Percentiles rank a stretch among this genome's conserved stretches.
Evolutionary conservation across 2,329 filamentous ascomycete genomes (phyloP).

Genomic region (Pseudogymnoascus sp.): DNA sequence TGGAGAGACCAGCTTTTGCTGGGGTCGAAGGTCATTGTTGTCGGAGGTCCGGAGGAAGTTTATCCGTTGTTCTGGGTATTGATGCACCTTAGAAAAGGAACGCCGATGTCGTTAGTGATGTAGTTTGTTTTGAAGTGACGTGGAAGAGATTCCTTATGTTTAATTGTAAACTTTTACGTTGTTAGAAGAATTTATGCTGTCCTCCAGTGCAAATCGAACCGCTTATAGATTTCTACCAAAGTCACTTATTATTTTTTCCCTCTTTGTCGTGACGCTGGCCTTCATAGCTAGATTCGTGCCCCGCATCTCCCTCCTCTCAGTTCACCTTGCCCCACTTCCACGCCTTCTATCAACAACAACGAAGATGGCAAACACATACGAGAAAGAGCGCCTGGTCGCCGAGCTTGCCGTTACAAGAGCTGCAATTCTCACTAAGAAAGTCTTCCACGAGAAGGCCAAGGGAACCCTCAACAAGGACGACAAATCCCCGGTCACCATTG

Average conservation of each 20-base stretch:
- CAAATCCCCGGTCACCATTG: constrained; percentile 93
- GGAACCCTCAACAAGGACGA: constrained; percentile 92
- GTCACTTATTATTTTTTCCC: constrained; percentile 22
- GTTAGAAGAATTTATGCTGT: background rate
- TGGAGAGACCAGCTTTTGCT: constrained; percentile 9
- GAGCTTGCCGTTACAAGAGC: constrained; percentile 86
- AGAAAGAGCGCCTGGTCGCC: constrained; percentile 73
- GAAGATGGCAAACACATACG: constrained; percentile 47
- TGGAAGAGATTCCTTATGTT: background rate
- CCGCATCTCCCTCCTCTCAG: constrained; percentile 27
- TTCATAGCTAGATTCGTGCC: constrained; percentile 25
- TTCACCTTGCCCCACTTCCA: constrained; percentile 23
- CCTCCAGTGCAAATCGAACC: background rate
- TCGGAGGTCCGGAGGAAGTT: background rate
- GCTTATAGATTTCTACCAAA: constrained; percentile 14
- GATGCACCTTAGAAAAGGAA: background rate
- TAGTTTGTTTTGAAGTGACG: constrained; percentile 3
- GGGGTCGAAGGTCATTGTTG: constrained; percentile 3
- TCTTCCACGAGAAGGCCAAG: constrained; percentile 85
- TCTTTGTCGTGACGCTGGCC: constrained; percentile 28
- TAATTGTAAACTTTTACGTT: background rate
- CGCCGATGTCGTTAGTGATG: constrained; percentile 1
- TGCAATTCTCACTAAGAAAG: constrained; percentile 65
- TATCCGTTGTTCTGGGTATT: background rate
- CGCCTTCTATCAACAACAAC: constrained; percentile 21